Evolutionary conservation across 176 grass and related monocot species (phyloP).

Genomic region (Chloris gayana): DNA sequence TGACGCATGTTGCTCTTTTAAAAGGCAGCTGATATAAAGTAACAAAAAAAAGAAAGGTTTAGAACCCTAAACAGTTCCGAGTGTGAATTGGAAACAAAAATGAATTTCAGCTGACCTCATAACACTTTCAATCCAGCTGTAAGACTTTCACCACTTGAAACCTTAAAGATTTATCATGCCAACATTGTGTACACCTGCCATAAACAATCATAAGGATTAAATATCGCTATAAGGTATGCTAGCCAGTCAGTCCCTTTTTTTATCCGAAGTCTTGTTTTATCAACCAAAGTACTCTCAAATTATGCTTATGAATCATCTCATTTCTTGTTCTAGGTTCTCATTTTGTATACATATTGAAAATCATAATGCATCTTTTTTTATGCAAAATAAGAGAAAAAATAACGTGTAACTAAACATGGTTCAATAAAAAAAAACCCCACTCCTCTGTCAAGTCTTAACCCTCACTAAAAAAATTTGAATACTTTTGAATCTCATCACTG

Average conservation of each 20-base stretch:
- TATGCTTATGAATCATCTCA: no score
- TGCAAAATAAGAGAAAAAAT: no score
- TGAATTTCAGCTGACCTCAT: background rate
- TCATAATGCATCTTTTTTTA: no score
- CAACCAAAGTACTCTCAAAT: background rate
- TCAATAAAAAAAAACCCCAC: no score
- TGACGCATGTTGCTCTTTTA: constrained; percentile 20
- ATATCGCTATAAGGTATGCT: background rate
- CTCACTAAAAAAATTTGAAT: no score
- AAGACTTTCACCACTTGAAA: background rate
- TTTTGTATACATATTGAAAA: no score
- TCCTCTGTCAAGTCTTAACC: no score
- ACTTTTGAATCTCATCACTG: no score
- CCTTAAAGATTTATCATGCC: background rate
- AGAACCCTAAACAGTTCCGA: background rate
- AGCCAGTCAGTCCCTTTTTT: background rate
- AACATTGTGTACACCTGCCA: background rate
- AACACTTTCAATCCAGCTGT: background rate
- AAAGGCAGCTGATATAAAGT: constrained; percentile 29
- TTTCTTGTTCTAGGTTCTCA: no score
- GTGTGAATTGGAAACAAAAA: background rate
- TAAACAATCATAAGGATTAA: background rate
- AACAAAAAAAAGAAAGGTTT: constrained; percentile 17
- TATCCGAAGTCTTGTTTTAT: background rate
- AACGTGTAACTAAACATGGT: no score